Evolutionary conservation across 192 early-diverging fungal genomes (phyloP).

Genomic region (Rhizoclosmatium sp.): DNA sequence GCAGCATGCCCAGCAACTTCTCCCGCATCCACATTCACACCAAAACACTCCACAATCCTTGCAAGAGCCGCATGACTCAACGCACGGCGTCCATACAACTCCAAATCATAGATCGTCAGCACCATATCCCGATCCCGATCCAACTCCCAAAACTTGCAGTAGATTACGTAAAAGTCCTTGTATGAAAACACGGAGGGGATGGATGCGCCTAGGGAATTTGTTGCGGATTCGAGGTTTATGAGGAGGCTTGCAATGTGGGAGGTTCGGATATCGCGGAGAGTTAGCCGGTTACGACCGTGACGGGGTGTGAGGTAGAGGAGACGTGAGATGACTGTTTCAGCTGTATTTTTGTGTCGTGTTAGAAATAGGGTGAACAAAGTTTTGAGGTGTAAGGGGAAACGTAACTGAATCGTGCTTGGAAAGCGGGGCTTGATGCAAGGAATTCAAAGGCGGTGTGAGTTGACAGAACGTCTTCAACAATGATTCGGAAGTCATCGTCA

Average conservation of each 20-base stretch:
- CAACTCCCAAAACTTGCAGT: conserved; percentile 92
- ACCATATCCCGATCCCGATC: conserved; percentile 86
- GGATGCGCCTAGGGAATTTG: conserved; percentile 42
- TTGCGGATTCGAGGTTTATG: conserved; percentile 57
- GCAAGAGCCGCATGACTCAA: conserved; percentile 73
- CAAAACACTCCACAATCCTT: conserved; percentile 72
- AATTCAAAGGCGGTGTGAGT: conserved; percentile 88
- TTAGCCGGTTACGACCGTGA: conserved; percentile 70
- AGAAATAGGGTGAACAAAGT: background rate
- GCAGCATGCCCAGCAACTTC: conserved; percentile 43
- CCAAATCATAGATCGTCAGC: conserved; percentile 50
- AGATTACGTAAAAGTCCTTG: conserved; percentile 96
- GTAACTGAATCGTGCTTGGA: conserved; percentile 82
- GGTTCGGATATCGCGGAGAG: conserved; percentile 72
- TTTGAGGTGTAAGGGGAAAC: background rate
- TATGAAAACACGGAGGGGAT: conserved; percentile 87
- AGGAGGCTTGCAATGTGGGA: conserved; percentile 68
- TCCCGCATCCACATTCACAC: conserved; percentile 36
- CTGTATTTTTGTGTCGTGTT: conserved; percentile 38
- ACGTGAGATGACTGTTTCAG: conserved; percentile 85
- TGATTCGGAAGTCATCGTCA: conserved; percentile 27
- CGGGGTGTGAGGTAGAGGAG: conserved; percentile 78
- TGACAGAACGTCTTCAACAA: conserved; percentile 70
- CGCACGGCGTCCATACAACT: conserved; percentile 69
- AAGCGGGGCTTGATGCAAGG: conserved; percentile 76